Base-by-base conservation (phyloP, 75 land plant genomes). In the Cupressus sempervirens region DNA sequence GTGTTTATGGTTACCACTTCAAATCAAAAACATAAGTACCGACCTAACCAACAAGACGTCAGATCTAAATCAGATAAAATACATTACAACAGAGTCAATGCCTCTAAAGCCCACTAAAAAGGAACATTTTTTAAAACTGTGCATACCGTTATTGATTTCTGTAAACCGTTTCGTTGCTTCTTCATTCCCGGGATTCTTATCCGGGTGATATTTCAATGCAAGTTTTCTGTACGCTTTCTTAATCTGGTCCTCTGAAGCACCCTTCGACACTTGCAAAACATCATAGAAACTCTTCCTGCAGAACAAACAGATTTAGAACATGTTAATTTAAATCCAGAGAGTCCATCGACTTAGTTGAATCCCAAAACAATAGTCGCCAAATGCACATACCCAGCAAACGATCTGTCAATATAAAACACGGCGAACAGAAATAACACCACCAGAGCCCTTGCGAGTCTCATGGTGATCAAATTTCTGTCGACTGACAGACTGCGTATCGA, bases 201-300 rank as follows among this genome's bases (percentile, higher is more conserved):
- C 98, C 3, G 98, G 98, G 83, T 96, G 98, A 73, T 93, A 96
- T 91, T 96, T 96, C 91, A 96, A 83, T 0, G 98, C 98, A 29
- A 96, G 88, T 87, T 95, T 95, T 86, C 98, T 82, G 81, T 95
- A 95, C 3, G 98, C 98, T 52, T 94, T 88, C 88, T 96, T 96
- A 67, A 96, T 95, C 89, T 96, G 97, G 14, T 95, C 97, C 8
- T 94, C 96, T 81, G 94, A 89, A 29, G 98, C 98, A 4, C 92
- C 90, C 70, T 83, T 89, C 80, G 96, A 87, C 65, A 97, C 93
- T 86, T 95, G 94, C 46, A 97, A 81, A 18, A 95, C 85, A 52
- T 94, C 95, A 82, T 97, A 95, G 80, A 93, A 95, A 86, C 90
- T 96, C 84, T 95, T 95, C 90, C 95, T 89, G 88, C 84, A 56